Evolutionary conservation across 176 grass and related monocot species (phyloP).

Genomic region (Olyra latifolia): DNA sequence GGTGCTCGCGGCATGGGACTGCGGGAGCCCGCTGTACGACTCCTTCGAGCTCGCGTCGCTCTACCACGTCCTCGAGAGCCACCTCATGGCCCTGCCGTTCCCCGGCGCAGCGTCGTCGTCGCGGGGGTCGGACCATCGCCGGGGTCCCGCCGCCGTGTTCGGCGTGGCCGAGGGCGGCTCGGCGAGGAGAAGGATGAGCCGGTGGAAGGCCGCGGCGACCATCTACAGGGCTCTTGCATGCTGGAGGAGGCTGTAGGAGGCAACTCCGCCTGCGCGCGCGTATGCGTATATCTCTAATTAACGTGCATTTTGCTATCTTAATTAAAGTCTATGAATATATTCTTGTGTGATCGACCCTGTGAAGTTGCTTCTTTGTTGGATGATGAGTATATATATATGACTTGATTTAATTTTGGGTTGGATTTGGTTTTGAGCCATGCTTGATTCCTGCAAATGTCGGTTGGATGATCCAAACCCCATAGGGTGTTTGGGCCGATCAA

Average conservation of each 20-base stretch:
- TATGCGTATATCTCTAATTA: neutral
- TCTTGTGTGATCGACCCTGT: too few species aligned
- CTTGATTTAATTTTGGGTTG: too few species aligned
- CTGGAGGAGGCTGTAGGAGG: neutral
- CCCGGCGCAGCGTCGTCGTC: neutral
- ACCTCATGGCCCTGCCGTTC: slow-evolving; percentile 46
- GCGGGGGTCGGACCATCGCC: neutral
- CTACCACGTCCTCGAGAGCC: slow-evolving; percentile 47
- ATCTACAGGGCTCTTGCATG: slow-evolving; percentile 1
- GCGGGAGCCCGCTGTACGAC: slow-evolving; percentile 68
- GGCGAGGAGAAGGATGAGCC: neutral
- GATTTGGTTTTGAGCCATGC: too few species aligned
- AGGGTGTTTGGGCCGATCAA: too few species aligned
- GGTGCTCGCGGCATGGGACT: slow-evolving; percentile 50
- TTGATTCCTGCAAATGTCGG: too few species aligned
- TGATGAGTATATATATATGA: too few species aligned
- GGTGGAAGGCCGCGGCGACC: neutral
- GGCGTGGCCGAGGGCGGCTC: neutral
- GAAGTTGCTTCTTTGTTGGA: too few species aligned
- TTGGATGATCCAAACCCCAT: too few species aligned
- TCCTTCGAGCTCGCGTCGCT: slow-evolving; percentile 67
- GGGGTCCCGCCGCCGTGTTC: neutral
- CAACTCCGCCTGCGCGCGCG: neutral
- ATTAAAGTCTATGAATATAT: neutral
- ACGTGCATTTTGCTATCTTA: neutral